Percentiles rank a stretch among this genome's conserved stretches.
phyloP scores from a whole-genome alignment of 2,329 filamentous ascomycete species.

The Nemania diffusa region DNA sequence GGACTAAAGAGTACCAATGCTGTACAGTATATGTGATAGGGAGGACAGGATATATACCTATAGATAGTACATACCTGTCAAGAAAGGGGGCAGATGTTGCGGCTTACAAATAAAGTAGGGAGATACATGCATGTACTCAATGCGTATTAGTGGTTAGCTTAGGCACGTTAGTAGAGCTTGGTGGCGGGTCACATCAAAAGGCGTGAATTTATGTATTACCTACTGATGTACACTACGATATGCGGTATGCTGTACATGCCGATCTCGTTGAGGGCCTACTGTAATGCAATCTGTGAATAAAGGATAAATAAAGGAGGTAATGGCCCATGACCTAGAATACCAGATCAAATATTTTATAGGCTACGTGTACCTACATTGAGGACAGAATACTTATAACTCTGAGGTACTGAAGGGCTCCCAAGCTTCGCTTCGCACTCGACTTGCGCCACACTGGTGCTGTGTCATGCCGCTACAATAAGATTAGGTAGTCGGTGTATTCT shows the following conservation, averaged over 20 bases:
- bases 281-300: not conserved
- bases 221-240: not conserved
- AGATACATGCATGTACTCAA: not conserved
- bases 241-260: slow-evolving; percentile 13
- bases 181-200: not conserved
- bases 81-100: slow-evolving; percentile 16
- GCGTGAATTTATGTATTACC: not conserved
- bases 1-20: no score
- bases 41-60: not conserved
- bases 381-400: not conserved
- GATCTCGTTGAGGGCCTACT: slow-evolving; percentile 14
- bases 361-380: not conserved
- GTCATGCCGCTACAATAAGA: slow-evolving; percentile 8
- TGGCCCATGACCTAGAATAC: not conserved
- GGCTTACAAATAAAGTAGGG: slow-evolving; percentile 26
- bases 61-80: slow-evolving; percentile 4
- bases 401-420: not conserved
- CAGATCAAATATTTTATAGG: not conserved
- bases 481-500: slow-evolving; percentile 3
- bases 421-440: slow-evolving; percentile 16
- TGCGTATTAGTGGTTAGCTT: not conserved
- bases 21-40: not conserved
- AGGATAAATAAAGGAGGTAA: slow-evolving; percentile 24
- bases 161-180: not conserved
- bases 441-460: slow-evolving; percentile 25